A percentile compares a stretch with the other conserved stretches of the same genome.
Evolutionary conservation across 371 early-diverging fungal genomes (phyloP).

Genomic region (Conidiobolus incongruus): DNA sequence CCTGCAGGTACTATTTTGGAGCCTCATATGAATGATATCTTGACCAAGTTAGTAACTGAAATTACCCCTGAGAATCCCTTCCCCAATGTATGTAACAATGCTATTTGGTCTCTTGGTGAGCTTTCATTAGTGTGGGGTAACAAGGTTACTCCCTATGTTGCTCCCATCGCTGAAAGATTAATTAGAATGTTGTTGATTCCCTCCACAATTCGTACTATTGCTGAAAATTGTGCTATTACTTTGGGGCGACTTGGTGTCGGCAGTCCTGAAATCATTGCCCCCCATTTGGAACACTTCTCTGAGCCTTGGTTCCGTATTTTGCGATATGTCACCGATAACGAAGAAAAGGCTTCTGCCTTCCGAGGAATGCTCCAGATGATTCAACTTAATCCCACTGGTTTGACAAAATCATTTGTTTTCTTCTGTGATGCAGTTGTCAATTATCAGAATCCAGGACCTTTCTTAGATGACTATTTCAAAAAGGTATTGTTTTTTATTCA

Average conservation of each 20-base stretch:
- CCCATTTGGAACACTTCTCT: constrained; percentile 46
- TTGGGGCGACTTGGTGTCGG: constrained; percentile 77
- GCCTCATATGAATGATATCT: constrained; percentile 41
- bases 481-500: constrained; percentile 14
- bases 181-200: constrained; percentile 32
- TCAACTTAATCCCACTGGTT: constrained; percentile 61
- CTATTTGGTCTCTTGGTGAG: constrained; percentile 89
- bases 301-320: constrained; percentile 32
- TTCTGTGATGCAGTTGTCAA: constrained; percentile 50
- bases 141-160: constrained; percentile 25
- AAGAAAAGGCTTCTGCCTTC: constrained; percentile 86
- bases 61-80: constrained; percentile 29
- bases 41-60: constrained; percentile 54
- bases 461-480: constrained; percentile 36
- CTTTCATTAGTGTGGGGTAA: constrained; percentile 51
- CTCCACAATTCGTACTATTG: constrained; percentile 10
- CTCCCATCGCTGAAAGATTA: constrained; percentile 51
- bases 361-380: constrained; percentile 78
- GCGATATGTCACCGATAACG: constrained; percentile 50
- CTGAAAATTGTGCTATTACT: constrained; percentile 87
- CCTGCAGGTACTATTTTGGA: constrained; percentile 45
- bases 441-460: constrained; percentile 31
- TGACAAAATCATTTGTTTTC: constrained; percentile 26
- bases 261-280: constrained; percentile 56
- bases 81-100: constrained; percentile 71